Percentiles rank a stretch among this genome's conserved stretches.
phyloP scores from a whole-genome alignment of 768 basidiomycete species.

The Leccinum truebloodii region DNA sequence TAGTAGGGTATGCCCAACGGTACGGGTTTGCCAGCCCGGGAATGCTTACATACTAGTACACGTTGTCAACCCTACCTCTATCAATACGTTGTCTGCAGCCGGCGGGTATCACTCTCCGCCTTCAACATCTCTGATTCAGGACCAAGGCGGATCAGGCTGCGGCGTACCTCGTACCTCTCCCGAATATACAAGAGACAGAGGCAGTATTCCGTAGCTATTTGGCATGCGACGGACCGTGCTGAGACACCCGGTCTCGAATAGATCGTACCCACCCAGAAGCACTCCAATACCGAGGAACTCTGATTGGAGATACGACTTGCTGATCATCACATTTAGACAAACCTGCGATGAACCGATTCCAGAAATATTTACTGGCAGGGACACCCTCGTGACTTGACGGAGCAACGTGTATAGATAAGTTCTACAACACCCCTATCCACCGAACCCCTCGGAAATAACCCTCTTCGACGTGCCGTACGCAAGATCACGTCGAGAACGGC shows the following conservation, averaged over 20 bases:
- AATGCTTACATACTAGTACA: background rate
- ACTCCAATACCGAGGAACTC: background rate
- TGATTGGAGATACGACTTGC: background rate
- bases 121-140: slow-evolving; percentile 48
- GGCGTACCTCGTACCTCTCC: slow-evolving; percentile 50
- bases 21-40: background rate
- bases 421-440: slow-evolving; percentile 27
- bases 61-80: background rate
- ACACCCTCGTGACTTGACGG: slow-evolving; percentile 33
- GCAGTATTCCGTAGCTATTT: slow-evolving; percentile 16
- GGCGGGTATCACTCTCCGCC: slow-evolving; percentile 20
- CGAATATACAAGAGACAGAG: slow-evolving; percentile 36
- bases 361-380: background rate
- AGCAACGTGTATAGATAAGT: slow-evolving; percentile 38
- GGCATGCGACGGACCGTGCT: background rate
- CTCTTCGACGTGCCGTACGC: background rate
- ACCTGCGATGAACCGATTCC: background rate
- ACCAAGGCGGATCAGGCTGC: slow-evolving; percentile 45
- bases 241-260: background rate
- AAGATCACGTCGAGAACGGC: no score
- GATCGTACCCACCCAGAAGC: background rate
- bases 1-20: background rate
- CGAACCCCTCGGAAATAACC: slow-evolving; percentile 31
- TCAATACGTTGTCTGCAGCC: background rate
- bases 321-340: background rate